A percentile compares a stretch with the other conserved stretches of the same genome.
These are phyloP conservation scores for Trichophyton verrucosum DNA, from an alignment of 2,329 filamentous ascomycete species.

Conservation along the genomic window DNA sequence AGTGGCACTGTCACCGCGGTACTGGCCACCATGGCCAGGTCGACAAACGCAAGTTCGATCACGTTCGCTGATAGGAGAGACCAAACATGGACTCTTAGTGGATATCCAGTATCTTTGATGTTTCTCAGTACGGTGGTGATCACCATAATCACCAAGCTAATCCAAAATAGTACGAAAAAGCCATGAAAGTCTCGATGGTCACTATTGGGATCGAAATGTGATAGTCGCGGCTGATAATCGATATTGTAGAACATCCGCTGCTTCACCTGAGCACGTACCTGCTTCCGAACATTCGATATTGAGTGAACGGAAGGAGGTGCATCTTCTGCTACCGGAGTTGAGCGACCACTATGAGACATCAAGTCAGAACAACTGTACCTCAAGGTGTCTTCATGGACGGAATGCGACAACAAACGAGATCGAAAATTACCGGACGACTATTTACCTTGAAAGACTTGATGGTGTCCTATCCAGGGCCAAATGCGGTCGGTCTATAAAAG, in stretches of 20 bases:
- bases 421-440: background rate
- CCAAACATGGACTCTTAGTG: constrained; percentile 78
- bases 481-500: background rate
- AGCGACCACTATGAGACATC: constrained; percentile 28
- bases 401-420: background rate
- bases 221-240: constrained; percentile 79
- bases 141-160: constrained; percentile 91
- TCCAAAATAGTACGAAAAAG: constrained; percentile 98
- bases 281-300: constrained; percentile 71
- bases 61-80: constrained; percentile 76
- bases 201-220: constrained; percentile 85
- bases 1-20: constrained; percentile 62
- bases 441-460: constrained; percentile 23
- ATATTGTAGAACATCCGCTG: constrained; percentile 84
- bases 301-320: constrained; percentile 85
- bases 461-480: constrained; percentile 7
- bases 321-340: constrained; percentile 74
- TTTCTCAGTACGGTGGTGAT: constrained; percentile 89
- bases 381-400: background rate
- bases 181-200: constrained; percentile 91
- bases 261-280: constrained; percentile 66
- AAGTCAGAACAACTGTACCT: background rate
- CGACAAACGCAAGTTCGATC: constrained; percentile 71
- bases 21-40: constrained; percentile 70
- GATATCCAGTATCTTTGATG: constrained; percentile 82